A percentile compares a stretch with the other conserved stretches of the same genome.
Evolutionary conservation across 2,329 filamentous ascomycete species (phyloP).

Genomic region (Pseudopyricularia javanii): DNA sequence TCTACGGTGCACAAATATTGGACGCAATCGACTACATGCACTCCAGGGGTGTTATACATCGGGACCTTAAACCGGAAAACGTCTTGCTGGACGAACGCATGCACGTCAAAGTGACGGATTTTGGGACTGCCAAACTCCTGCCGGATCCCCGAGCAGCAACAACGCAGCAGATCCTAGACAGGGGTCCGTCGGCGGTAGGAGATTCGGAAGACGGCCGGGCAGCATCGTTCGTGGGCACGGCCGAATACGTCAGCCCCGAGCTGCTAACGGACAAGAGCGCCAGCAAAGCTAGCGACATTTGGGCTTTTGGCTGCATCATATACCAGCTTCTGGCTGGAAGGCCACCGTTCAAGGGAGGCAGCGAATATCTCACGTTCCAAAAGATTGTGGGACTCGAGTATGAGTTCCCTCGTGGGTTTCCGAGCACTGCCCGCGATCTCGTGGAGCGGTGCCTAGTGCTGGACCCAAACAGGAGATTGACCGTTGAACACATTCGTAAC

Average conservation of each 20-base stretch:
- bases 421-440: slow-evolving; percentile 71
- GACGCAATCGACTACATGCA: slow-evolving; percentile 99
- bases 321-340: slow-evolving; percentile 93
- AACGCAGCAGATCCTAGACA: slow-evolving; percentile 25
- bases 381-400: slow-evolving; percentile 95
- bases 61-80: slow-evolving; percentile 94
- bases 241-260: slow-evolving; percentile 96
- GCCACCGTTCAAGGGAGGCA: slow-evolving; percentile 89
- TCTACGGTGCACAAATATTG: slow-evolving; percentile 91
- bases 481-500: slow-evolving; percentile 92
- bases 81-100: slow-evolving; percentile 89
- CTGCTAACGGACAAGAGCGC: slow-evolving; percentile 94
- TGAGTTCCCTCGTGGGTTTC: slow-evolving; percentile 82
- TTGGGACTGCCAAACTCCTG: slow-evolving; percentile 93
- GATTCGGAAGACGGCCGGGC: slow-evolving; percentile 55
- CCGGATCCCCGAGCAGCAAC: slow-evolving; percentile 40
- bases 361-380: slow-evolving; percentile 95
- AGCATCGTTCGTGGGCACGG: slow-evolving; percentile 92
- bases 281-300: slow-evolving; percentile 93
- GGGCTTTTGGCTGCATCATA: slow-evolving; percentile 97
- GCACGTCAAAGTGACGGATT: slow-evolving; percentile 98
- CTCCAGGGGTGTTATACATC: slow-evolving; percentile 85
- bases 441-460: slow-evolving; percentile 84
- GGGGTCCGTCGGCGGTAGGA: slow-evolving; percentile 14
- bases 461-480: slow-evolving; percentile 72